Percentiles rank a stretch among this genome's conserved stretches.
phyloP scores from a whole-genome alignment of 1,284 basidiomycete genomes.

The Trichosporon ovoides region DNA sequence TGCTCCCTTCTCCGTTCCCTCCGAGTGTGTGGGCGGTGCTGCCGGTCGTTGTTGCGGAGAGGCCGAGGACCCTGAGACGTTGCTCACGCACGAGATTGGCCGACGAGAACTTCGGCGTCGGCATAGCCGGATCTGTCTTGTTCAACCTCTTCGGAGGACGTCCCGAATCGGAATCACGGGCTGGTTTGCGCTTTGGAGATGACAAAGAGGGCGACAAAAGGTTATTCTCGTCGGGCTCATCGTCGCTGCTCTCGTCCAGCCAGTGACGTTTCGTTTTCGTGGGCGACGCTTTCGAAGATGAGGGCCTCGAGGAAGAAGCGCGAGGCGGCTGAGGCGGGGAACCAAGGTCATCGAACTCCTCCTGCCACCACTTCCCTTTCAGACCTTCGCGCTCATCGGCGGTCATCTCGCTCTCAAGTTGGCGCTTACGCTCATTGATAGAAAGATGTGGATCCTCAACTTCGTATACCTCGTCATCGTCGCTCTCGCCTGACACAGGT shows the following conservation, averaged over 20 bases:
- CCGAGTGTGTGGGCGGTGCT: conserved; percentile 3
- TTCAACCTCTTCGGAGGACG: neutral
- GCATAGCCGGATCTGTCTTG: neutral
- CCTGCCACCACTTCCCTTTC: conserved; percentile 34
- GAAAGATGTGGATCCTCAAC: conserved; percentile 33
- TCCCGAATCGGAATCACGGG: neutral
- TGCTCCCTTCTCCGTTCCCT: neutral
- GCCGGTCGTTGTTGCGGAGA: neutral
- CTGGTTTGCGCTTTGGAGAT: neutral
- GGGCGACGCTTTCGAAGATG: neutral
- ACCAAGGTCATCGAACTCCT: conserved; percentile 14
- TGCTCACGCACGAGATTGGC: conserved; percentile 19
- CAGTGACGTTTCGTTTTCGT: neutral
- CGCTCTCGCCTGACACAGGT: neutral
- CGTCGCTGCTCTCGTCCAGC: neutral
- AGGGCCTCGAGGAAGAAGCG: too few relatives aligned
- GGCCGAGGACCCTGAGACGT: conserved; percentile 24
- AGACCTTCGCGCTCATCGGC: conserved; percentile 31
- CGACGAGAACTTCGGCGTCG: neutral
- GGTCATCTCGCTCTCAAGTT: conserved; percentile 42
- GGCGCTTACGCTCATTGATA: conserved; percentile 25
- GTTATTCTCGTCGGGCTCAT: too few relatives aligned
- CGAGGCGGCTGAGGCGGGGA: neutral
- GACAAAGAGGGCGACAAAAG: neutral
- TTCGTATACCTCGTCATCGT: conserved; percentile 7